phyloP scores from a whole-genome alignment of 257 asterid genomes.

The Nicotiana knightiana region DNA sequence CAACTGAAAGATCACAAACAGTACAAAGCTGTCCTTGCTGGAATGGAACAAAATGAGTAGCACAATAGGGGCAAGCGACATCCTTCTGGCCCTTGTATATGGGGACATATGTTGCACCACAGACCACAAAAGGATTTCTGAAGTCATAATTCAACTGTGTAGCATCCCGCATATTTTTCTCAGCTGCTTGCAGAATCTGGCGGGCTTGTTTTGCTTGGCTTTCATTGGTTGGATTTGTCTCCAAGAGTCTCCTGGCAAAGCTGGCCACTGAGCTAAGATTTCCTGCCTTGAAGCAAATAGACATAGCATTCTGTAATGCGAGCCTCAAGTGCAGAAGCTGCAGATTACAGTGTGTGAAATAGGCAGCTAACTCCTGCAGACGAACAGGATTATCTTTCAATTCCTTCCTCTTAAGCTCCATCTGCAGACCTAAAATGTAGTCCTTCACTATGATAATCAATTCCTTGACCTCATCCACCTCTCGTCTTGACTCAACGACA shows the following conservation, averaged over 20 bases:
- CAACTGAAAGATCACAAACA: slow-evolving; percentile 63
- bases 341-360: too few relatives aligned
- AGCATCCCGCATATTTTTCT: slow-evolving; percentile 61
- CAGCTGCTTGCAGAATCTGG: slow-evolving; percentile 66
- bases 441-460: slow-evolving; percentile 56
- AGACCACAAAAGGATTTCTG: slow-evolving; percentile 76
- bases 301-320: too few relatives aligned
- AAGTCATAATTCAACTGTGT: slow-evolving; percentile 72
- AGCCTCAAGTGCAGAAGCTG: too few relatives aligned
- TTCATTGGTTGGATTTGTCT: slow-evolving; percentile 62
- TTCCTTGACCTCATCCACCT: slow-evolving; percentile 86
- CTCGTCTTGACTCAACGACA: slow-evolving; percentile 71
- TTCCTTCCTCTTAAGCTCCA: slow-evolving; percentile 86
- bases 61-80: slow-evolving; percentile 68
- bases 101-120: slow-evolving; percentile 82
- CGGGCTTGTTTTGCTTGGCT: slow-evolving; percentile 56
- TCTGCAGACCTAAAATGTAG: slow-evolving; percentile 60
- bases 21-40: slow-evolving; percentile 65
- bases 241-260: slow-evolving; percentile 74
- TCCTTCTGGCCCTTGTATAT: slow-evolving; percentile 80
- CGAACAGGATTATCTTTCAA: slow-evolving; percentile 56
- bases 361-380: slow-evolving; percentile 85
- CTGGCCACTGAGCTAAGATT: slow-evolving; percentile 44
- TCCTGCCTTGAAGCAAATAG: too few relatives aligned
- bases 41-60: slow-evolving; percentile 49